Evolutionary conservation across 805 yeast species (phyloP).

Genomic region (Kuraishia piskuri): DNA sequence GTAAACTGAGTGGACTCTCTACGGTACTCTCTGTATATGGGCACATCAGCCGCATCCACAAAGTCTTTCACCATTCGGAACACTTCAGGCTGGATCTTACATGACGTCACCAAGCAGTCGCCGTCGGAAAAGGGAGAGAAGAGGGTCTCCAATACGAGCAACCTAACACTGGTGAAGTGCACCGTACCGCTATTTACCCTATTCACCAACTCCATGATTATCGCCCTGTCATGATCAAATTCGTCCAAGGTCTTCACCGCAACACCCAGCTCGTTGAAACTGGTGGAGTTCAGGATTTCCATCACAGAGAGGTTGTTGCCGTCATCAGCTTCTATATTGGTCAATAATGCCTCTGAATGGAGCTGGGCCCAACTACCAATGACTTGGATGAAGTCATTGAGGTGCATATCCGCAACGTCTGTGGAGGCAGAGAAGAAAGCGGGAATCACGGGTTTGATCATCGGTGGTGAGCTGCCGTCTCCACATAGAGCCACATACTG

Average conservation of each 20-base stretch:
- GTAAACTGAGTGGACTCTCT: neutral
- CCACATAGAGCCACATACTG: neutral
- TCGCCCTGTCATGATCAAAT: slow-evolving; percentile 10
- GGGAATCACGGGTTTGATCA: neutral
- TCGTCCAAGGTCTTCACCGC: slow-evolving; percentile 11
- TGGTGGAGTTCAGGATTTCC: slow-evolving; percentile 20
- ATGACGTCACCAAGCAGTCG: slow-evolving; percentile 17
- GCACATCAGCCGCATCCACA: slow-evolving; percentile 19
- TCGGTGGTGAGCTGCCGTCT: neutral
- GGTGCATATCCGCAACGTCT: neutral
- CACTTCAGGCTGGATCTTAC: slow-evolving; percentile 10
- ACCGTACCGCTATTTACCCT: slow-evolving; percentile 9
- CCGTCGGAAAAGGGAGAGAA: slow-evolving; percentile 10
- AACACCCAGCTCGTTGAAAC: slow-evolving; percentile 7
- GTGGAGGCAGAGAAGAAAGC: neutral
- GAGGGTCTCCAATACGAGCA: slow-evolving; percentile 15
- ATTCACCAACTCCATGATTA: slow-evolving; percentile 9
- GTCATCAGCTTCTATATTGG: slow-evolving; percentile 5
- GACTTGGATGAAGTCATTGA: slow-evolving; percentile 16
- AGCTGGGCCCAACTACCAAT: slow-evolving; percentile 23
- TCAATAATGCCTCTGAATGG: slow-evolving; percentile 6
- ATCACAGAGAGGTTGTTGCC: slow-evolving; percentile 17
- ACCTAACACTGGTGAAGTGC: slow-evolving; percentile 21
- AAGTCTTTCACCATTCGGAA: slow-evolving; percentile 13
- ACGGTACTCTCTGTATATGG: slow-evolving; percentile 6